Percentiles rank a stretch among this genome's conserved stretches.
These are phyloP conservation scores for Globomyces sp. DNA, from an alignment of 371 early-diverging fungal species.

Conservation along the genomic window DNA sequence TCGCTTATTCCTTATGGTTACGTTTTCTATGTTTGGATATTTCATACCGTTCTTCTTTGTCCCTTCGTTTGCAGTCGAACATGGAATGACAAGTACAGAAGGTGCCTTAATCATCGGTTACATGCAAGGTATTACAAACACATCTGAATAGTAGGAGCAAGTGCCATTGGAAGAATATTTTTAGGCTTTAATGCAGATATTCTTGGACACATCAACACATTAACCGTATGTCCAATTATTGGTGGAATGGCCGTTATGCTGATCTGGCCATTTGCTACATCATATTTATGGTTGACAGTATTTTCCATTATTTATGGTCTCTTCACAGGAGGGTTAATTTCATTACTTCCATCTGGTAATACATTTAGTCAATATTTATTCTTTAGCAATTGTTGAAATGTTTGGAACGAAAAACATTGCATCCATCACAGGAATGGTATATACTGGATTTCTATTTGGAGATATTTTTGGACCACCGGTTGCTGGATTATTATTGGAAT, in stretches of 20 bases:
- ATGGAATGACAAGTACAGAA: slow-evolving; percentile 38
- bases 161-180: slow-evolving; percentile 62
- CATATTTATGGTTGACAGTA: slow-evolving; percentile 43
- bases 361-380: too few species aligned
- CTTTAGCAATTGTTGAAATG: slow-evolving; percentile 38
- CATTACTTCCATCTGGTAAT: slow-evolving; percentile 44
- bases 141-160: slow-evolving; percentile 42
- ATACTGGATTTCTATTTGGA: slow-evolving; percentile 49
- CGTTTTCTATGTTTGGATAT: slow-evolving; percentile 53
- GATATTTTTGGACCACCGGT: slow-evolving; percentile 60
- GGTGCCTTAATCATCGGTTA: slow-evolving; percentile 55
- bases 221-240: slow-evolving; percentile 44
- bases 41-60: slow-evolving; percentile 62
- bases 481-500: slow-evolving; percentile 36
- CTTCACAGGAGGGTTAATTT: slow-evolving; percentile 57
- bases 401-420: slow-evolving; percentile 56
- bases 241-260: slow-evolving; percentile 52
- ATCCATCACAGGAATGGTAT: slow-evolving; percentile 55
- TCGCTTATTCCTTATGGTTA: slow-evolving; percentile 22
- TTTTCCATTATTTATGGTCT: slow-evolving; percentile 64
- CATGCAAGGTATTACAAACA: slow-evolving; percentile 56
- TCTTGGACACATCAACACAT: slow-evolving; percentile 57
- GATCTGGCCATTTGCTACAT: slow-evolving; percentile 60
- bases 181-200: slow-evolving; percentile 60
- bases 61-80: slow-evolving; percentile 47